A percentile compares a stretch with the other conserved stretches of the same genome.
These are phyloP conservation scores for Solanum dulcamara DNA, from an alignment of 257 asterid species.

Conservation along the genomic window DNA sequence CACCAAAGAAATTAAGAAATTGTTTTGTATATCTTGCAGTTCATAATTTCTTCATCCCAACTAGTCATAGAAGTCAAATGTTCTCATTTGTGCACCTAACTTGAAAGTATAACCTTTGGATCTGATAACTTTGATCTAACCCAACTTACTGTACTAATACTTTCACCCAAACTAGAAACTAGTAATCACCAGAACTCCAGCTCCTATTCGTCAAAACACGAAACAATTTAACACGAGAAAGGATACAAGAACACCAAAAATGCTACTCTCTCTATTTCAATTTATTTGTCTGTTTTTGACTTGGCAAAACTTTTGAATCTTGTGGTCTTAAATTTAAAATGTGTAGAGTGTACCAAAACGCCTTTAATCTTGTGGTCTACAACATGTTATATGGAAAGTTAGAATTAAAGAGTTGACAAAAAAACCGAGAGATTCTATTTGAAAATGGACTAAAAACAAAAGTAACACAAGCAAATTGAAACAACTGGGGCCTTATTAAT, in stretches of 20 bases:
- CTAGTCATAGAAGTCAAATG: background rate
- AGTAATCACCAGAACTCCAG: background rate
- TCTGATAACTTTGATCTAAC: background rate
- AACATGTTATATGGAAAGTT: too few species aligned
- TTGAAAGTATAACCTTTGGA: background rate
- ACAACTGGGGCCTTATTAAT: too few species aligned
- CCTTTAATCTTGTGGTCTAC: too few species aligned
- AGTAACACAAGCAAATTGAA: too few species aligned
- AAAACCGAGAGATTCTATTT: too few species aligned
- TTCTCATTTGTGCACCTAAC: background rate
- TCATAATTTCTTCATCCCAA: background rate
- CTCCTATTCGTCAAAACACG: background rate
- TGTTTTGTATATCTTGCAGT: background rate
- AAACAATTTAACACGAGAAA: background rate
- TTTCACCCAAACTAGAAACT: background rate
- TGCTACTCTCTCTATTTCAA: too few species aligned
- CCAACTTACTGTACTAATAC: background rate
- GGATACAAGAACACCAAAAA: background rate
- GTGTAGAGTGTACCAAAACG: too few species aligned
- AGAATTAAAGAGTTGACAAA: too few species aligned
- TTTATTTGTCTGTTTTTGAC: too few species aligned
- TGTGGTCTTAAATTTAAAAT: too few species aligned
- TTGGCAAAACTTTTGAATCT: too few species aligned
- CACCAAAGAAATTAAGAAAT: background rate
- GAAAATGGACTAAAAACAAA: too few species aligned